Percentiles rank a stretch among this genome's conserved stretches.
phyloP scores from a whole-genome alignment of 441 rosid species.

The Eruca vesicaria region DNA sequence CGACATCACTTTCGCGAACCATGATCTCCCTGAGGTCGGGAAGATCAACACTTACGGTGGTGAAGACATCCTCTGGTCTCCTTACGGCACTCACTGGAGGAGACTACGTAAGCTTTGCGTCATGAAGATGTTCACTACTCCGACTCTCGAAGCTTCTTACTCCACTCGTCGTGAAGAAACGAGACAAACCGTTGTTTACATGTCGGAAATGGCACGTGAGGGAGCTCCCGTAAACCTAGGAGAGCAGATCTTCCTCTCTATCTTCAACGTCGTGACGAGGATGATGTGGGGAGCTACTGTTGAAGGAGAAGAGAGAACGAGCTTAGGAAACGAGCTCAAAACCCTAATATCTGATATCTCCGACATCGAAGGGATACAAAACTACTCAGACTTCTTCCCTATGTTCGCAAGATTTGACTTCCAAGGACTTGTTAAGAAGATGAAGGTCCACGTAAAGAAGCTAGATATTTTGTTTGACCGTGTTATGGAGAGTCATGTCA shows the following conservation, averaged over 20 bases:
- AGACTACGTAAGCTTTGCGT: conserved; percentile 49
- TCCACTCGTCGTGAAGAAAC: conserved; percentile 39
- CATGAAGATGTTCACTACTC: conserved; percentile 44
- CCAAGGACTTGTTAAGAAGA: conserved; percentile 45
- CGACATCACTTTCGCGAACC: conserved; percentile 49
- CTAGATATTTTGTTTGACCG: conserved; percentile 39
- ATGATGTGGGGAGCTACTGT: conserved; percentile 50
- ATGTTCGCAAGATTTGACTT: conserved; percentile 48
- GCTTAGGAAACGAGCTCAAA: conserved; percentile 35
- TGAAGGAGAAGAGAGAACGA: conserved; percentile 35
- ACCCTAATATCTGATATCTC: conserved; percentile 29
- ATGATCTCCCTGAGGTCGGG: conserved; percentile 42
- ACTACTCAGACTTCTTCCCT: conserved; percentile 62
- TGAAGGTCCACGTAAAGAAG: conserved; percentile 17
- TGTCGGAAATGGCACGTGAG: conserved; percentile 15
- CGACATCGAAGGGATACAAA: conserved; percentile 42
- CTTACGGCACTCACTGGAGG: conserved; percentile 46
- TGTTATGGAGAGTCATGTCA: conserved; percentile 35
- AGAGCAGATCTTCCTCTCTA: conserved; percentile 28
- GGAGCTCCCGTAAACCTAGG: conserved; percentile 46
- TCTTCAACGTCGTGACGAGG: conserved; percentile 26
- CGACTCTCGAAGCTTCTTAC: conserved; percentile 43
- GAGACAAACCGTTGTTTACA: conserved; percentile 26
- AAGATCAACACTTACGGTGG: conserved; percentile 38
- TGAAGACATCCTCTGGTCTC: conserved; percentile 41